Evolutionary conservation across 495 filamentous ascomycete genomes (phyloP).

Genomic region (Glutinoglossum americanum): DNA sequence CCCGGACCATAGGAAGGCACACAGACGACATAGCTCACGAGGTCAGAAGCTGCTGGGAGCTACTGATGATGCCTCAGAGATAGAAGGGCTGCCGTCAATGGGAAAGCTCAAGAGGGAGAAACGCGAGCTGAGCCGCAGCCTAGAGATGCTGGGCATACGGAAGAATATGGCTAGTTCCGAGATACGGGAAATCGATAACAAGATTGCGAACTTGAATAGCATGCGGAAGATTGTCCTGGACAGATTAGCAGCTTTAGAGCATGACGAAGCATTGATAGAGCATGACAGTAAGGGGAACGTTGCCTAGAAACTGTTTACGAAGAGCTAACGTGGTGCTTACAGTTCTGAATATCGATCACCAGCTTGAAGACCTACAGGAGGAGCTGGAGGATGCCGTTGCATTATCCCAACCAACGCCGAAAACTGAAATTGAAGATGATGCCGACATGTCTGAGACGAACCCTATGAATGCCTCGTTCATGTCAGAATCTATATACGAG

Average conservation of each 20-base stretch:
- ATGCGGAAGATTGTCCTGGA: constrained; percentile 91
- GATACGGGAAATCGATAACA: constrained; percentile 90
- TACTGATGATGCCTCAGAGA: constrained; percentile 21
- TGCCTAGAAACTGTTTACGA: not conserved
- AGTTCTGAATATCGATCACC: constrained; percentile 70
- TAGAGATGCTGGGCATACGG: constrained; percentile 79
- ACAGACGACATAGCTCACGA: constrained; percentile 41
- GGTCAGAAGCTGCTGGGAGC: constrained; percentile 54
- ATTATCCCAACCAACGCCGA: constrained; percentile 20
- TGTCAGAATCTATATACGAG: constrained; percentile 95
- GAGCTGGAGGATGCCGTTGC: constrained; percentile 47
- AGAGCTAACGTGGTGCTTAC: not conserved
- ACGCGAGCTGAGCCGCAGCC: constrained; percentile 46
- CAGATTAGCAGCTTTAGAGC: constrained; percentile 69
- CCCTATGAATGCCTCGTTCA: constrained; percentile 51
- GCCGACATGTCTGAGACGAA: constrained; percentile 29
- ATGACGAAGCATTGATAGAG: constrained; percentile 78
- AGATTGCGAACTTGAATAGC: constrained; percentile 77
- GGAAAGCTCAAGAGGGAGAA: constrained; percentile 57
- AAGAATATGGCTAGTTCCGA: constrained; percentile 97
- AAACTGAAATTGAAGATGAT: constrained; percentile 30
- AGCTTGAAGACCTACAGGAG: constrained; percentile 67
- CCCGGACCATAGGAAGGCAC: constrained; percentile 35
- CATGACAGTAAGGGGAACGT: constrained; percentile 46
- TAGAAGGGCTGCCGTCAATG: constrained; percentile 39